Percentiles rank a stretch among this genome's conserved stretches.
These are phyloP conservation scores for Penicillium sp. DNA, from an alignment of 2,329 filamentous ascomycete genomes.

Conservation along the genomic window DNA sequence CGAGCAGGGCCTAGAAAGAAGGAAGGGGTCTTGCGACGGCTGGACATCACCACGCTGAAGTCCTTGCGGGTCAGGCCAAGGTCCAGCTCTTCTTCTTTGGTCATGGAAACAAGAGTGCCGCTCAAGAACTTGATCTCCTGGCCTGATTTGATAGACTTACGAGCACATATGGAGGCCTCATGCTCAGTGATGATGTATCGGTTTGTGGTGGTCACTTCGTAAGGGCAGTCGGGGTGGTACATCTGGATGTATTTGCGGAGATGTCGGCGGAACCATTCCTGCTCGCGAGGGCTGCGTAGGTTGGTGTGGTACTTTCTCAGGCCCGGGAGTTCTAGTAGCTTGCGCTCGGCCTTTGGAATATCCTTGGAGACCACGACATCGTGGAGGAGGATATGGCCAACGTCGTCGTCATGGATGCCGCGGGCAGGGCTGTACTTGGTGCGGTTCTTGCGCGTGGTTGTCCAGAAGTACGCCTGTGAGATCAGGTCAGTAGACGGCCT, in stretches of 20 bases:
- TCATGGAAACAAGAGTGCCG: slow-evolving; percentile 89
- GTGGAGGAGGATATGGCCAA: slow-evolving; percentile 59
- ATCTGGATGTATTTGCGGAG: slow-evolving; percentile 88
- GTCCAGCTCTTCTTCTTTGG: slow-evolving; percentile 81
- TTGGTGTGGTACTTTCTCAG: slow-evolving; percentile 67
- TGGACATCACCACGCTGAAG: slow-evolving; percentile 95
- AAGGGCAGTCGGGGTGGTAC: slow-evolving; percentile 89
- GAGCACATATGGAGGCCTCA: slow-evolving; percentile 82
- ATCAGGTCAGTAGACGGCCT: slow-evolving; percentile 16
- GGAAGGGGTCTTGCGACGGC: slow-evolving; percentile 83
- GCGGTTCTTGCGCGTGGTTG: slow-evolving; percentile 89
- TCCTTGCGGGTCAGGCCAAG: slow-evolving; percentile 82
- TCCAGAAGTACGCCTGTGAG: slow-evolving; percentile 88
- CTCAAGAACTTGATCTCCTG: slow-evolving; percentile 87
- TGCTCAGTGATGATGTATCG: slow-evolving; percentile 89
- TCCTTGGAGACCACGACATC: slow-evolving; percentile 75
- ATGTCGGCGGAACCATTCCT: slow-evolving; percentile 81
- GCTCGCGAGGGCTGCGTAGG: slow-evolving; percentile 73
- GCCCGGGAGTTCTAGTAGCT: slow-evolving; percentile 70
- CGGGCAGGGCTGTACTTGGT: slow-evolving; percentile 81
- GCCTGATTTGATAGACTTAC: slow-evolving; percentile 73
- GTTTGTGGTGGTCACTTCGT: slow-evolving; percentile 91
- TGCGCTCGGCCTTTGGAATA: slow-evolving; percentile 65
- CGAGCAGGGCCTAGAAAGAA: slow-evolving; percentile 92
- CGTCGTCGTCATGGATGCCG: slow-evolving; percentile 66